Evolutionary conservation across 805 yeast genomes (phyloP), one percentile per base, ranked within the genome.

Genomic region (Naumovozyma castellii): DNA sequence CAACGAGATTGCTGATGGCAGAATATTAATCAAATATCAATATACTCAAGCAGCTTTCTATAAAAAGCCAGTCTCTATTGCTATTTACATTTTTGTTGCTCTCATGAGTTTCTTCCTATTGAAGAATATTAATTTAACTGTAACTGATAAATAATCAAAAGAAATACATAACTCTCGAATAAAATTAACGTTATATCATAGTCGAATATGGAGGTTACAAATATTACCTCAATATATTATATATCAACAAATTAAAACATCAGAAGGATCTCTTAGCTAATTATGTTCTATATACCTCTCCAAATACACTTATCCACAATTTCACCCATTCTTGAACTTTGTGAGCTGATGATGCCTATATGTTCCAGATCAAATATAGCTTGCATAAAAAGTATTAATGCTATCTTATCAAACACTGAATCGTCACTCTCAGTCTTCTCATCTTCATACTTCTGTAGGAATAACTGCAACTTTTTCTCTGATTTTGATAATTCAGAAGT

Each of bases 381-480:
- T 48, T 83, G 88, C 44, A 83, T 62, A 54, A 87, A 87, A 75
- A 92, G 75, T 3, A 85, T 73, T 47, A 82, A 65, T 0, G 78
- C 63, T 35, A 79, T 50, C 43, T 75, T 72, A 34, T 79, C 80
- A 86, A 92, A 83, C 6, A 63, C 69, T 8, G 22, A 34, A 12
- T 40, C 40, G 4, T 55, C 44, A 29, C 49, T 55, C 27, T 57
- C 29, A 4, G 32, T 38, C n/a, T 40, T 37, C 3, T 54, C 44
- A 29, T 50, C 56, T 34, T 59, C 55, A 15, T 42, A 40, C 10
- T 41, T n/a, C n/a, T n/a, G 39, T 2, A 50, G 39, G 47, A 66
- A 40, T 40, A 45, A 42, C 35, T 49, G 35, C 44, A 64, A 19
- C 50, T 49, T 47, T 32, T 51, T 36, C 51, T 55, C 49, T 17